These are phyloP conservation scores for Agaricus sinodeliciosus DNA, from an alignment of 768 basidiomycete species.

Conservation along the genomic window DNA sequence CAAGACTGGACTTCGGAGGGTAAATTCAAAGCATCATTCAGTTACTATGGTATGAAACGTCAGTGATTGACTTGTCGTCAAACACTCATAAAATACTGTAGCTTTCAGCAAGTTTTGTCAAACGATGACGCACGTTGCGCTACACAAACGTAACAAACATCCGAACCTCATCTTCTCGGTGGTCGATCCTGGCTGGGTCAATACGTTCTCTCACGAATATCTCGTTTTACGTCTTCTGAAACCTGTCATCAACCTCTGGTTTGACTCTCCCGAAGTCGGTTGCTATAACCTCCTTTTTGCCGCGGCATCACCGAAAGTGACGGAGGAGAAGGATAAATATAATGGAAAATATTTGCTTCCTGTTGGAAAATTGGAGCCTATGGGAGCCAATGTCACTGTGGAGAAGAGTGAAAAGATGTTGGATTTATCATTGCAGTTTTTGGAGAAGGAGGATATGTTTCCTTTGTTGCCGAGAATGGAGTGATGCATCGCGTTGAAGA, in stretches of 20 bases:
- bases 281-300: conserved; percentile 31
- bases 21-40: conserved; percentile 1
- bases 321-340: conserved; percentile 25
- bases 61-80: neutral
- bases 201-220: conserved; percentile 21
- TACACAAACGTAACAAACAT: conserved; percentile 14
- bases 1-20: neutral
- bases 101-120: conserved; percentile 8
- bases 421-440: conserved; percentile 21
- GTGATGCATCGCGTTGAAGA: neutral
- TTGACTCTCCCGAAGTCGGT: conserved; percentile 24
- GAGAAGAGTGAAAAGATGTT: conserved; percentile 23
- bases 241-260: conserved; percentile 16
- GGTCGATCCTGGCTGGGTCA: conserved; percentile 34
- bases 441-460: conserved; percentile 26
- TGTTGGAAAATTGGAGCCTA: conserved; percentile 22
- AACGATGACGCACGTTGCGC: neutral
- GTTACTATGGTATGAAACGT: neutral
- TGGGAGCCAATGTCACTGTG: conserved; percentile 26
- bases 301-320: conserved; percentile 30
- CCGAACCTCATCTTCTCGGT: conserved; percentile 24
- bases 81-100: neutral
- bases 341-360: conserved; percentile 32
- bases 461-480: neutral
- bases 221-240: conserved; percentile 15